A percentile compares a stretch with the other conserved stretches of the same genome.
Evolutionary conservation across 768 basidiomycete genomes (phyloP).

Genomic region (Favolaschia claudopus): DNA sequence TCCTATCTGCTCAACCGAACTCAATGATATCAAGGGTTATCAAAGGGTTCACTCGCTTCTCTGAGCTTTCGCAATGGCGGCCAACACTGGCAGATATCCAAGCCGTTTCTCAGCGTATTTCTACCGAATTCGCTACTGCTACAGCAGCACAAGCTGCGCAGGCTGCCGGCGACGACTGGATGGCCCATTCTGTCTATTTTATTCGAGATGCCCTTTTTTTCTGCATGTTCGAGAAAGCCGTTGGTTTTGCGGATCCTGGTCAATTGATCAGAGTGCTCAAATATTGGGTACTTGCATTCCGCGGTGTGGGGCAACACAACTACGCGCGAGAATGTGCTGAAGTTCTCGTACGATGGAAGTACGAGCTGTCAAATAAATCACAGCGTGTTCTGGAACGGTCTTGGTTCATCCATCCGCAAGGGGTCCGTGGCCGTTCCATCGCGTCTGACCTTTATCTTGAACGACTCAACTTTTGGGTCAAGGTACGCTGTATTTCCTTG

Average conservation of each 20-base stretch:
- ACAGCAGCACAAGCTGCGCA: constrained; percentile 19
- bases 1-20: too few species aligned
- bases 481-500: constrained; percentile 24
- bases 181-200: constrained; percentile 35
- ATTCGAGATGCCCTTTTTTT: constrained; percentile 38
- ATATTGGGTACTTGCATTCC: constrained; percentile 29
- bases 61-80: constrained; percentile 18
- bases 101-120: background rate
- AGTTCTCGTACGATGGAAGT: constrained; percentile 26
- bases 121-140: constrained; percentile 7
- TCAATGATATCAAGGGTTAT: constrained; percentile 7
- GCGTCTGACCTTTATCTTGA: constrained; percentile 40
- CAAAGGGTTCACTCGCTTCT: constrained; percentile 18
- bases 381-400: constrained; percentile 28
- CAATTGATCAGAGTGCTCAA: constrained; percentile 33
- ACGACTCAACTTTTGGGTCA: constrained; percentile 37
- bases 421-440: constrained; percentile 33
- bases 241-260: constrained; percentile 36
- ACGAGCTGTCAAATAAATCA: constrained; percentile 25
- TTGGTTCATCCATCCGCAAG: constrained; percentile 41
- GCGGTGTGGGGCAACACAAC: constrained; percentile 35
- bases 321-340: constrained; percentile 36
- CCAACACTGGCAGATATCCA: constrained; percentile 18
- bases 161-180: constrained; percentile 17
- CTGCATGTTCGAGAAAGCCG: constrained; percentile 37